Evolutionary conservation across 305 asterid species (phyloP), one percentile per base, ranked within the genome.

Genomic region (Solanum hybrid): DNA sequence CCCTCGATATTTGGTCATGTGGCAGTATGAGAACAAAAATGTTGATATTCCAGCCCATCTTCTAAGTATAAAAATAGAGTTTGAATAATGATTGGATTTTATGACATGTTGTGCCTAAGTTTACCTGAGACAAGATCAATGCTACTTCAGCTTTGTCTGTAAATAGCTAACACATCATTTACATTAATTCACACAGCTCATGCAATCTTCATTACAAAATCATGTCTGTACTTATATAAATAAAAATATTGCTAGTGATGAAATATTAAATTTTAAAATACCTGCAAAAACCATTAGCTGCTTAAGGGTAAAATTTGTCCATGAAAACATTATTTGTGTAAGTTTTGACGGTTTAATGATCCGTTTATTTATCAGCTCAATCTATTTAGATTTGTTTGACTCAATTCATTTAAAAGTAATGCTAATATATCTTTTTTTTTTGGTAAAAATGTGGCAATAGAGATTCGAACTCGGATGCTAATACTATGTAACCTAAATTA

Each of bases 161-260:
- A 45, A 84, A 51, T 84, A 84, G 12, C 39, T 45, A 79, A 36
- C 20, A 27, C 38, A 83, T 45, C 27, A 83, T 83, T 27, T 27
- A 45, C 88, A 45, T 81, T 81, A 36, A 14, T 57, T 51, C 88
- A 84, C 88, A 84, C 88, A 84, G 41, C 88, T 51, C 29, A 84
- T 31, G 22, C 41, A 84, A 84, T 84, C 77, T 84, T 51, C 41
- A 84, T 38, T 57, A 11, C 41, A 76, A 51, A 84, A 82, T 84
- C 88, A 29, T 84, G 88, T 84, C 41, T 84, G 31, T 51, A 82
- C 37, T 37, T 79, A 5, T 36, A 78, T 57, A 68, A 68, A 61
- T 61, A 61, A 10, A 68, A n/a, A 68, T 68, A 3, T 68, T 68
- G 15, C 0, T 4, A n/a, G 2, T 10, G 76, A 68, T 24, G 76